Base-by-base conservation (phyloP, 345 rosid species). In the Syzygium grande region DNA sequence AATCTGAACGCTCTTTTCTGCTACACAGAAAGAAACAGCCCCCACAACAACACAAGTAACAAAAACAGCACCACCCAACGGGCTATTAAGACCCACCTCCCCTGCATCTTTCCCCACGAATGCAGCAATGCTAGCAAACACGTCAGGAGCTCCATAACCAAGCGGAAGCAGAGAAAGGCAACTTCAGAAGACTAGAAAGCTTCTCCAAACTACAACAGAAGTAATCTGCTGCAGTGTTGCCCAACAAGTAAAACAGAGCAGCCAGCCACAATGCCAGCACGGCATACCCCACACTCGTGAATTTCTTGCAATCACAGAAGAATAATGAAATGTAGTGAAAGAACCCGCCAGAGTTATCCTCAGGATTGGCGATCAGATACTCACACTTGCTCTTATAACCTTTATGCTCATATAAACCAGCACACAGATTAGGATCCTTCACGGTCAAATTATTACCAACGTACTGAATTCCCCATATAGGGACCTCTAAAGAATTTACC, bases 141-240 rank as follows among this genome's bases (percentile, higher is more conserved):
- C 97, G 91, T 96, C 98, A 0, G 99, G 98, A 2, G 98, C 98
- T 41, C 99, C 99, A 90, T 97, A 96, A 79, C 99, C 99, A 25
- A 97, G 94, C 0, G 99, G 99, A 89, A 97, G 99, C 11, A 97
- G 95, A 1, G 98, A 86, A 58, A 97, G 98, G 96, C 88, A 97
- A 86, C 86, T 92, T 92, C 92, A 97, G 88, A 87, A 97, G 93
- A 91, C 91, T 73, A 0, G 99, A 97, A 19, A 97, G 92, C 93
- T 95, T 97, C 95, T 96, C 98, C 86, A 97, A 91, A 1, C 97
- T 95, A 86, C 97, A 92, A 68, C 97, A 97, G 87, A 95, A 96
- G 92, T 94, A 96, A 95, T 96, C 98, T 0, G 97, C 97, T 1
- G 97, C 97, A 17, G 99, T 97, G 79, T 96, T 96, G 51, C 98